Base-by-base conservation (phyloP, 2,329 filamentous ascomycete species). In the Phyllosticta citriasiana region DNA sequence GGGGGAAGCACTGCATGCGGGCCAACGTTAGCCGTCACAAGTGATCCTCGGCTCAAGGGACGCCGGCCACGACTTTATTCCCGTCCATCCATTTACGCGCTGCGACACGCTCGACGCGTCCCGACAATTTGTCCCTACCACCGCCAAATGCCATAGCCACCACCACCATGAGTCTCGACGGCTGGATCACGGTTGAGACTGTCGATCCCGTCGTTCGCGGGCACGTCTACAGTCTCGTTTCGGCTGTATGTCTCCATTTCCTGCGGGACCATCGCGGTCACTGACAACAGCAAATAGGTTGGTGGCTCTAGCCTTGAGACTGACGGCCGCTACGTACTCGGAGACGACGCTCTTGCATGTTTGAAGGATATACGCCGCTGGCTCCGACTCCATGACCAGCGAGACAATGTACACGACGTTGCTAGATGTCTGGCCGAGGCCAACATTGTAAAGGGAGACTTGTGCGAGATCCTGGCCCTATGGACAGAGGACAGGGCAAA, bases 291-390 rank as follows among this genome's bases (percentile, higher is more conserved):
- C 30, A 6, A 19, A n/a, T 73, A 96, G 91, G 86, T 97, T 65
- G 93, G 92, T 77, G 93, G 92, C 59, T 85, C 86, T 68, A 88
- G 88, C 67, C 80, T 85, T 57, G 88, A 90, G 66, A 87, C 93
- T 68, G 87, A 91, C 70, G 89, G 89, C 61, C 82, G 82, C 70
- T 99, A 99, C 73, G 82, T 90, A 53, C 85, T 97, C 40, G 94
- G 94, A 74, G 93, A 97, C 74, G 93, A 97, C 71, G 93, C 92
- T 12, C 80, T 96, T 63, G 89, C 94, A 62, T 94, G 92, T 70
- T 80, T 99, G 62, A 91, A 93, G 64, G 94, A 99, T 76, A 82
- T 99, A 60, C 93, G 94, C 71, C 88, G 88, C 83, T 99, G 94
- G 94, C 82, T 99, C 66, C 91, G 91, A 67, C 85, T 96, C 65